Percentiles rank a stretch among this genome's conserved stretches.
These are phyloP conservation scores for Zarea fungicola DNA, from an alignment of 2,329 filamentous ascomycete genomes.

Conservation along the genomic window DNA sequence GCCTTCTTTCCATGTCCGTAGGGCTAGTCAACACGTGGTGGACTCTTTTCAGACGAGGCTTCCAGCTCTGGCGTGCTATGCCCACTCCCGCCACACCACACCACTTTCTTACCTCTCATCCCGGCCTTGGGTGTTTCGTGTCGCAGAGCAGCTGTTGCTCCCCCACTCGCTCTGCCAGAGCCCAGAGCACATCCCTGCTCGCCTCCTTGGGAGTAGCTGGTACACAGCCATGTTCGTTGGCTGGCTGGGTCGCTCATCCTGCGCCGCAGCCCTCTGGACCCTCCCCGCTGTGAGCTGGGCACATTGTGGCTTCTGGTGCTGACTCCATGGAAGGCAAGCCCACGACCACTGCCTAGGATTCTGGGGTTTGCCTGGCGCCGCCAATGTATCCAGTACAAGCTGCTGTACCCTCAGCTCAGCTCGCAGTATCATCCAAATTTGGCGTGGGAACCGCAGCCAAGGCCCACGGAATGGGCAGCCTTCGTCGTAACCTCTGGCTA, in stretches of 20 bases:
- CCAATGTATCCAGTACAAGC: constrained; percentile 9
- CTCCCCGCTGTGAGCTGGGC: background rate
- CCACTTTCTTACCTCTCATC: background rate
- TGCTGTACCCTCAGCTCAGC: constrained; percentile 7
- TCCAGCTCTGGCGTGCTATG: constrained; percentile 9
- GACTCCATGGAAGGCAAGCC: constrained; percentile 4
- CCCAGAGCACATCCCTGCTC: constrained; percentile 9
- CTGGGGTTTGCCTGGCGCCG: constrained; percentile 10
- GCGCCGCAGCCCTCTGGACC: background rate
- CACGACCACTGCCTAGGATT: constrained; percentile 1
- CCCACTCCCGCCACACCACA: constrained; percentile 10
- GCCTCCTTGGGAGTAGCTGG: constrained; percentile 4
- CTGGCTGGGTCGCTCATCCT: background rate
- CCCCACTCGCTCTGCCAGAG: constrained; percentile 6
- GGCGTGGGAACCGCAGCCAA: too few species aligned
- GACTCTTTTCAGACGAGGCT: constrained; percentile 12
- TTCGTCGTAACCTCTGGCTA: constrained; percentile 7
- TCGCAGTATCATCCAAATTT: constrained; percentile 7
- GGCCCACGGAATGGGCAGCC: constrained; percentile 3
- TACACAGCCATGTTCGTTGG: constrained; percentile 12
- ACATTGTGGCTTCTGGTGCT: constrained; percentile 7
- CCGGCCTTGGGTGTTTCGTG: constrained; percentile 4
- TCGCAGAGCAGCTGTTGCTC: background rate
- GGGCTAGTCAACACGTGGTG: constrained; percentile 12
- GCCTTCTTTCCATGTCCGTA: background rate